Evolutionary conservation across 345 rosid genomes (phyloP), one percentile per base, ranked within the genome.

Genomic region (Aegle marmelos): DNA sequence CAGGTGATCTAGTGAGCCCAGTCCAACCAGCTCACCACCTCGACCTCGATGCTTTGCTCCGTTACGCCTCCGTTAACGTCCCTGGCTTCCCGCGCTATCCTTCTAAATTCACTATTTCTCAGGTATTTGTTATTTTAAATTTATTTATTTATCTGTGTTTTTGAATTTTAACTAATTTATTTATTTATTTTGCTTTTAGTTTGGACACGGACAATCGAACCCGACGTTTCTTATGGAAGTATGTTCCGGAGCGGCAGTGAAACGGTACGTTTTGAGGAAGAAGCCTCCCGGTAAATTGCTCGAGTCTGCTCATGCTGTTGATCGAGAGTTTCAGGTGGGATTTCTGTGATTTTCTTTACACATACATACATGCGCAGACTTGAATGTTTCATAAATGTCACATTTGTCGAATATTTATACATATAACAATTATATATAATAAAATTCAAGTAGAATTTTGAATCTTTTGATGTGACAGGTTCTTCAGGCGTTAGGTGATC

Each of bases 191-290:
- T 11, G n/a, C 54, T 78, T 39, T 14, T 53, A 92, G 98, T 96
- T 94, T 76, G 97, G 95, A 54, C 95, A 96, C 80, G 97, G 98
- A 68, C 97, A 96, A 82, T 96, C 97, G 72, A 94, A 96, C 75
- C 97, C 97, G 11, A 96, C 98, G 67, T 96, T 83, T 85, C 82
- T 94, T 81, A 79, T 94, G 68, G 88, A 92, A 81, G 93, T 80
- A 5, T 90, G 88, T 13, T 82, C 78, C 4, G 97, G 87, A 70
- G 84, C 50, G 21, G 50, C 83, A 6, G 62, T 88, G 72, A 91
- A 88, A 86, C 90, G 94, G 9, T 94, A 94, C 79, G 97, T 96
- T 79, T 72, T 96, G 90, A 89, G 99, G 90, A 96, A 91, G 95
- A 92, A 90, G 79, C 99, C 99, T 68, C 89, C 97, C 9, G 99